Evolutionary conservation across 192 early-diverging fungal species (phyloP).

Genomic region (Umbelopsis sp.): DNA sequence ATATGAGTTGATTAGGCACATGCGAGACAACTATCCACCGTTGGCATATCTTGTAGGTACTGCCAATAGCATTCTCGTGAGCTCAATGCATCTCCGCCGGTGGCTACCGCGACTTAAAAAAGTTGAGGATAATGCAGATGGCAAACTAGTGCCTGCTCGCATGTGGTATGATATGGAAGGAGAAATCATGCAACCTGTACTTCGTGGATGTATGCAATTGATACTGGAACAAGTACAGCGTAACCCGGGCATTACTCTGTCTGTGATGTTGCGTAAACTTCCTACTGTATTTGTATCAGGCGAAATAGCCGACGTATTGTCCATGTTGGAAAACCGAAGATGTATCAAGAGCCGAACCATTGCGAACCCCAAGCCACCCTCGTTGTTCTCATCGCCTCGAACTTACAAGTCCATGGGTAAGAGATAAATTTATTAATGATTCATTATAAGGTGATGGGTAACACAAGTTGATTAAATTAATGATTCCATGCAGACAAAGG

Average conservation of each 20-base stretch:
- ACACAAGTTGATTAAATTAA: background rate
- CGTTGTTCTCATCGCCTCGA: background rate
- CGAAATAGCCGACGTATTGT: background rate
- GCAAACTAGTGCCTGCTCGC: background rate
- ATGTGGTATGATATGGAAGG: conserved; percentile 11
- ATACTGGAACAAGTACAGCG: conserved; percentile 6
- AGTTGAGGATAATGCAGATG: background rate
- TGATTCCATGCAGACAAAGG: background rate
- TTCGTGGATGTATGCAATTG: conserved; percentile 2
- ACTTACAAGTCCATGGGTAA: background rate
- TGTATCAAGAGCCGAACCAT: conserved; percentile 5
- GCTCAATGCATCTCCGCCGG: background rate
- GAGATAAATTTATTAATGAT: no score
- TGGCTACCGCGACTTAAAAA: conserved; percentile 3
- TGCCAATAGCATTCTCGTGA: background rate
- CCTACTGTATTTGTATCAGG: background rate
- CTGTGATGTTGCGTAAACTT: background rate
- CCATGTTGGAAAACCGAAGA: background rate
- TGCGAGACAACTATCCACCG: background rate
- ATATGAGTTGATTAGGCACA: background rate
- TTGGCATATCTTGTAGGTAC: background rate
- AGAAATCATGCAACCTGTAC: background rate
- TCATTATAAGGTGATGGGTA: no score
- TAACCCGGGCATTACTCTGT: conserved; percentile 1
- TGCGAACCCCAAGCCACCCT: background rate